Percentiles rank a stretch among this genome's conserved stretches.
Conservation (phyloP, 208 protist species). For the Crithidia sp. region DNA sequence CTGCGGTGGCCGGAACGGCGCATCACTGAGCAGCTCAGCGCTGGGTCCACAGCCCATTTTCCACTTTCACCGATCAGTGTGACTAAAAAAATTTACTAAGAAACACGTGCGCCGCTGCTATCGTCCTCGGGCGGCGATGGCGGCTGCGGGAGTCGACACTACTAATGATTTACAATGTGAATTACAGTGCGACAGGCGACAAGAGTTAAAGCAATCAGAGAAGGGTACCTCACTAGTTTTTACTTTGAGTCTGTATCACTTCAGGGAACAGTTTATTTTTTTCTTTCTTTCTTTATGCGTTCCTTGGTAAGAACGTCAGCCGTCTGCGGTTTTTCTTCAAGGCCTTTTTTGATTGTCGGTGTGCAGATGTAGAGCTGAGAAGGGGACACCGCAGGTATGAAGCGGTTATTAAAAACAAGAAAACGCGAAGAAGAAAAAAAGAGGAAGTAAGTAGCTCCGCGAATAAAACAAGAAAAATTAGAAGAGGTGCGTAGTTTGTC, state of each 20-base stretch:
- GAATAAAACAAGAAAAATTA: not conserved
- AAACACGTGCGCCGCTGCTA: too few species aligned
- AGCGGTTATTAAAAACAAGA: too few species aligned
- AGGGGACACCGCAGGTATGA: not conserved
- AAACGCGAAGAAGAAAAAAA: not conserved
- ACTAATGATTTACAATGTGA: too few species aligned
- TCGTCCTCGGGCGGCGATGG: too few species aligned
- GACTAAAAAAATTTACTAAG: not conserved
- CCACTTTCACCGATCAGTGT: too few species aligned
- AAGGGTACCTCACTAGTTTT: constrained; percentile 7
- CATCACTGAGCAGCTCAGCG: constrained; percentile 44
- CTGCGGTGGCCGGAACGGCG: constrained; percentile 48
- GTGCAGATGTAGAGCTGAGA: not conserved
- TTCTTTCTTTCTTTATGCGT: not conserved
- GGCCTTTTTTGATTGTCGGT: not conserved
- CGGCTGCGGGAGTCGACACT: too few species aligned
- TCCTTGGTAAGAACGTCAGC: too few species aligned
- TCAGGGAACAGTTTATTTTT: not conserved
- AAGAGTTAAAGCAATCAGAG: too few species aligned
- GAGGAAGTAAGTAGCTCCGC: not conserved
- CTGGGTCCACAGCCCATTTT: constrained; percentile 77
- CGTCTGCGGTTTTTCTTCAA: too few species aligned
- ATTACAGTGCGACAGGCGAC: too few species aligned
- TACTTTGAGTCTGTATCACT: not conserved
- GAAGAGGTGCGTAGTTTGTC: not conserved